Evolutionary conservation across 352 stramenopile genomes (phyloP).

Genomic region (Globisporangium paroecandrum): DNA sequence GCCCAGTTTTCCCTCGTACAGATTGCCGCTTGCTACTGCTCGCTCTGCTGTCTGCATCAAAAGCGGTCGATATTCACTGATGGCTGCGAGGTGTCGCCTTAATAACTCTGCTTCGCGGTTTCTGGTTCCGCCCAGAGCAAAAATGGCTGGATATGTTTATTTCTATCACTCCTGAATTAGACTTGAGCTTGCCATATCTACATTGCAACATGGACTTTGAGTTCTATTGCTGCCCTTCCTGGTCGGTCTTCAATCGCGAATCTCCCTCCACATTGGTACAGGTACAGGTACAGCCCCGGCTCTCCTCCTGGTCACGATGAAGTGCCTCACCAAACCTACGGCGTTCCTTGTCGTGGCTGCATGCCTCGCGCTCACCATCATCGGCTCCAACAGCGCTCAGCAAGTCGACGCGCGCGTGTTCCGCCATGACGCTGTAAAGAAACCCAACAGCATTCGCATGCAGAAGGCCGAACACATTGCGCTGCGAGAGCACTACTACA

Average conservation of each 20-base stretch:
- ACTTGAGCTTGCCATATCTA: background rate
- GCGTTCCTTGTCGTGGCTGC: background rate
- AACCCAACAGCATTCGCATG: background rate
- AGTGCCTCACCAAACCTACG: background rate
- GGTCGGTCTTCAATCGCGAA: background rate
- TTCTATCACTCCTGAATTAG: background rate
- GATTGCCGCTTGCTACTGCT: background rate
- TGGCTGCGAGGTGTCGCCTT: too few species aligned
- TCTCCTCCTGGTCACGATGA: background rate
- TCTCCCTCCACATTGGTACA: background rate
- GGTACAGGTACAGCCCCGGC: background rate
- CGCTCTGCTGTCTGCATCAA: background rate
- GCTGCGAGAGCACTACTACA: constrained; percentile 5
- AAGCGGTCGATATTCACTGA: background rate
- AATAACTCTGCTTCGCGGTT: background rate
- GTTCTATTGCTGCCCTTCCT: background rate
- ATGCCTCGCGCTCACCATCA: background rate
- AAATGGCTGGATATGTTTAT: background rate
- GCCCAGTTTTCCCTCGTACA: background rate
- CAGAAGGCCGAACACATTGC: background rate
- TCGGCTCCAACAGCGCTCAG: background rate
- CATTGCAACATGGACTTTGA: background rate
- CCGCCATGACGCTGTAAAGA: background rate
- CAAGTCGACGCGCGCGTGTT: background rate
- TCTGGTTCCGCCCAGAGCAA: background rate